Evolutionary conservation across 768 basidiomycete genomes (phyloP), one percentile per base, ranked within the genome.

Genomic region (Tricholoma matsutake): DNA sequence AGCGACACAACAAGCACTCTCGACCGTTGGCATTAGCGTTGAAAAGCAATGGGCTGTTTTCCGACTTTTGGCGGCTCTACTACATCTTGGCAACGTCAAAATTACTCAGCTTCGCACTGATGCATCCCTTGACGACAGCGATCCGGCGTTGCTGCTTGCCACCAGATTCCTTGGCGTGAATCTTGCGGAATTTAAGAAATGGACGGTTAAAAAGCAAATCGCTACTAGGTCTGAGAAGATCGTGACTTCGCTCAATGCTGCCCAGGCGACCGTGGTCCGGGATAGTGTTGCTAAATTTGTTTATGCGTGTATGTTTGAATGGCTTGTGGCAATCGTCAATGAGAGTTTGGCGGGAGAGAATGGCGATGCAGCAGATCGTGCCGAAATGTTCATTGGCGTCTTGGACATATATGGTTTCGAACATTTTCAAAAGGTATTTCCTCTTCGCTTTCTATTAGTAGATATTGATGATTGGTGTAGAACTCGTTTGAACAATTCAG

Each of bases 11-110:
- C 92, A 91, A 64, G 97, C 97, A 0, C 83, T 99, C 20, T 95
- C 93, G 5, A 98, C 94, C 4, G 97, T 99, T 57, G 97, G 97
- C 3, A 97, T 99, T 69, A 91, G 94, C 61, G 92, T 98, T 57
- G 96, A 98, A 74, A 92, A 93, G 69, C 97, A 98, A 74, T 98
- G 96, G 97, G 93, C 92, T 10, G 95, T 98, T 60, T 99, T 98
- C 78, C 87, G 91, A 64, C 81, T 99, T 35, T 81, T 99, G 45
- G 91, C 97, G 8, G 92, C 94, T 6, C 82, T 99, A 37, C 83
- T 99, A 37, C 97, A 99, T 75, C 86, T 99, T n/a, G 97, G 97
- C 45, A 99, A 99, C 75, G 91, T 98, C 76, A 93, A 92, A 75
- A 86, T 99, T 68, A 87, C 86, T 18, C 86, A 88, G 65, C 76